Evolutionary conservation across 148 eudicot species (phyloP).

Genomic region (Rheum nobile): DNA sequence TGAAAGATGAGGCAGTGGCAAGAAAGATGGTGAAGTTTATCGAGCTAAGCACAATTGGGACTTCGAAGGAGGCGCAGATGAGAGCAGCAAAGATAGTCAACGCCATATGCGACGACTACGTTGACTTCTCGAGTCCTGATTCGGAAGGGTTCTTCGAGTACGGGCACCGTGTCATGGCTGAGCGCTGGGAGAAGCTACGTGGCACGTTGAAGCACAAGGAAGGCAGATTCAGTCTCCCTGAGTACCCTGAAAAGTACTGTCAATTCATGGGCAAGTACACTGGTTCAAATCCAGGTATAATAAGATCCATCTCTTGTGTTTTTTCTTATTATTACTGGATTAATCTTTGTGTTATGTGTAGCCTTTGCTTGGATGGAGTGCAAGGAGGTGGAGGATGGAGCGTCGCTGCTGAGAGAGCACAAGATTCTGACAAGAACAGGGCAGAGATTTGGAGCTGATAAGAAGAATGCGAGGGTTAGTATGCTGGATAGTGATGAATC

Average conservation of each 20-base stretch:
- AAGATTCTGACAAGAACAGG: slow-evolving; percentile 55
- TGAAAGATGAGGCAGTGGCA: slow-evolving; percentile 64
- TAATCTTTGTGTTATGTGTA: background rate
- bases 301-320: background rate
- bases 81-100: slow-evolving; percentile 57
- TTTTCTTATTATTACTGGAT: background rate
- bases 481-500: slow-evolving; percentile 59
- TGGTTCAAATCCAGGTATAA: slow-evolving; percentile 48
- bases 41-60: slow-evolving; percentile 65
- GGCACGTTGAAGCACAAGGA: slow-evolving; percentile 25
- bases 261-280: slow-evolving; percentile 26
- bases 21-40: slow-evolving; percentile 57
- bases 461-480: slow-evolving; percentile 46
- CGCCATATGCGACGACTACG: slow-evolving; percentile 35
- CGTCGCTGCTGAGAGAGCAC: slow-evolving; percentile 28
- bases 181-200: slow-evolving; percentile 61
- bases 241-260: slow-evolving; percentile 36
- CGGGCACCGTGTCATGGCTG: slow-evolving; percentile 28
- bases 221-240: slow-evolving; percentile 24
- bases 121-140: background rate
- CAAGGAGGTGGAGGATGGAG: slow-evolving; percentile 44
- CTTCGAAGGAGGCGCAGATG: slow-evolving; percentile 69
- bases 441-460: slow-evolving; percentile 43
- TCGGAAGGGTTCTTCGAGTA: slow-evolving; percentile 32
- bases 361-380: slow-evolving; percentile 83